These are phyloP conservation scores for Phytophthora sansomeana DNA, from an alignment of 352 stramenopile species.

Conservation along the genomic window DNA sequence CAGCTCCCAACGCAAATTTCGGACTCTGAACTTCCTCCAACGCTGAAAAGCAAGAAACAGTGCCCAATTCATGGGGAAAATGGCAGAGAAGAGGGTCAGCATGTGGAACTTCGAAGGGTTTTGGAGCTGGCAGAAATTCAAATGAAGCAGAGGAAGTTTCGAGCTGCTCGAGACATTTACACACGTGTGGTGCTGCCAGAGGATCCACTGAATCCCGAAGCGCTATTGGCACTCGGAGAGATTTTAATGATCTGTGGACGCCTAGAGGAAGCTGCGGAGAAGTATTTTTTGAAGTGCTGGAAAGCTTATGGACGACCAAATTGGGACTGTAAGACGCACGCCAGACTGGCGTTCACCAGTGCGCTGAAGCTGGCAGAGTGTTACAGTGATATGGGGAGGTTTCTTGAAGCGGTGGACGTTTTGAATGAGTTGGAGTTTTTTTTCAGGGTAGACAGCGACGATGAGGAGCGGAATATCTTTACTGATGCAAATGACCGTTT, in stretches of 20 bases:
- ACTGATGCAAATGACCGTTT: constrained; percentile 40
- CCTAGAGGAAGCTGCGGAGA: constrained; percentile 43
- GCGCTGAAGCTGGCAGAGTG: constrained; percentile 58
- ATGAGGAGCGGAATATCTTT: constrained; percentile 33
- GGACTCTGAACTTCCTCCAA: background rate
- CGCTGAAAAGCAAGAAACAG: constrained; percentile 12
- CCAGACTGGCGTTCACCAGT: constrained; percentile 46
- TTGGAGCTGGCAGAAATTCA: constrained; percentile 52
- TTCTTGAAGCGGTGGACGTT: constrained; percentile 38
- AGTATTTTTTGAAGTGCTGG: constrained; percentile 63
- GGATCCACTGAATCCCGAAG: constrained; percentile 53
- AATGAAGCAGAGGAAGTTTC: constrained; percentile 58
- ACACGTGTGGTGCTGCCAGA: constrained; percentile 47
- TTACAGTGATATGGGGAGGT: constrained; percentile 44
- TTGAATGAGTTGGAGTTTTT: constrained; percentile 56
- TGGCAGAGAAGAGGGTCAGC: constrained; percentile 18
- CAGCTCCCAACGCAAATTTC: constrained; percentile 17
- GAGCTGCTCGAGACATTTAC: constrained; percentile 57
- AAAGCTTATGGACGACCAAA: constrained; percentile 19
- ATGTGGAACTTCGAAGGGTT: constrained; percentile 30
- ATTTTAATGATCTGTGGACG: constrained; percentile 52
- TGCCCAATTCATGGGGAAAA: constrained; percentile 5
- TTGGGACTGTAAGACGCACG: constrained; percentile 33
- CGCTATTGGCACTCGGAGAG: constrained; percentile 9
- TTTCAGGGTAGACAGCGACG: constrained; percentile 42